Percentiles rank a stretch among this genome's conserved stretches.
phyloP scores from a whole-genome alignment of 306 rosid genomes.

The Cucumis cinereus region DNA sequence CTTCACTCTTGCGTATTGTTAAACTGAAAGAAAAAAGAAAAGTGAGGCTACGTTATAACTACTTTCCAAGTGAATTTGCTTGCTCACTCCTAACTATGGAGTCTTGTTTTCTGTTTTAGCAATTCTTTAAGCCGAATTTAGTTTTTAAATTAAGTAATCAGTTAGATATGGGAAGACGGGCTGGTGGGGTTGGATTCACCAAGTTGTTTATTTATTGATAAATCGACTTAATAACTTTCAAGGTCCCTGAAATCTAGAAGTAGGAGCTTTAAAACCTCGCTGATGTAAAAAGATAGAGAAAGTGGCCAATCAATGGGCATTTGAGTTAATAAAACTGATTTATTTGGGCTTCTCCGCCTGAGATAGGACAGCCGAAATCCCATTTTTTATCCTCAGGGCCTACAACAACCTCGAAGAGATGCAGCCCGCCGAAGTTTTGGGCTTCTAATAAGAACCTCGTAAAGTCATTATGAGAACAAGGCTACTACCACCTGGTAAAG shows the following conservation, averaged over 20 bases:
- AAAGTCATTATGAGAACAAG: neutral
- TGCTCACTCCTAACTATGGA: neutral
- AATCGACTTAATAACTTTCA: neutral
- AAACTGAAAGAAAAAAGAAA: too few relatives aligned
- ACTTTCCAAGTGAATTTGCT: neutral
- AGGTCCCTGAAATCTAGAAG: neutral
- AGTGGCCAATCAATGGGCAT: neutral
- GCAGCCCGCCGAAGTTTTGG: neutral
- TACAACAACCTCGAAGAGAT: neutral
- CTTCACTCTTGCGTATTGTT: neutral
- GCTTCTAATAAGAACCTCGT: neutral
- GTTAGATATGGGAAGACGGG: neutral
- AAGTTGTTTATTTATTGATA: neutral
- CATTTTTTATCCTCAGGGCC: neutral
- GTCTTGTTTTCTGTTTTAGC: neutral
- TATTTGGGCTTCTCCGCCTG: neutral
- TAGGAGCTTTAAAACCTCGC: neutral
- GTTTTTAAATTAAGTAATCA: neutral
- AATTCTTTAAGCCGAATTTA: neutral
- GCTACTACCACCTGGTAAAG: neutral
- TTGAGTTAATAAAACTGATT: neutral
- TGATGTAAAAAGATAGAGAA: neutral
- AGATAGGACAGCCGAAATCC: neutral
- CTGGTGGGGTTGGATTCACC: neutral
- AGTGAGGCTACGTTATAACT: neutral